A percentile compares a stretch with the other conserved stretches of the same genome.
Conservation (phyloP, 2,329 filamentous ascomycete species). For the Teratosphaeria pseudoeucalypti region DNA sequence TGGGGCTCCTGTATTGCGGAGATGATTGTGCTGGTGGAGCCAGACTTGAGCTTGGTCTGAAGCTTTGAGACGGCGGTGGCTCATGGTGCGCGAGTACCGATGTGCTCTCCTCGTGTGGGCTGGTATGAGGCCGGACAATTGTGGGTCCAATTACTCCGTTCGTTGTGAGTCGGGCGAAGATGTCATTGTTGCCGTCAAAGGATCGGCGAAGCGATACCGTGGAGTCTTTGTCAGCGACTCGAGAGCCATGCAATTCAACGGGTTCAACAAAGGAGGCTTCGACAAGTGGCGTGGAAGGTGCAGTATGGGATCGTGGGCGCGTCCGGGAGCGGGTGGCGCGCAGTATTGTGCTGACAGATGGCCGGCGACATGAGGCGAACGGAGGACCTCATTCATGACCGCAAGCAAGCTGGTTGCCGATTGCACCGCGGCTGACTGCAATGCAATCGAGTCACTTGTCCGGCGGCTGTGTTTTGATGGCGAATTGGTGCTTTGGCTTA, state of each 20-base stretch:
- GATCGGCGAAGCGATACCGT: conserved; percentile 2
- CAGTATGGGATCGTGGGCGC: conserved; percentile 32
- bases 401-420: conserved; percentile 28
- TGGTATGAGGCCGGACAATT: conserved; percentile 13
- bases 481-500: conserved; percentile 7
- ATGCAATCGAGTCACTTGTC: conserved; percentile 14
- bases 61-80: conserved; percentile 2
- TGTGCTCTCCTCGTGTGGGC: conserved; percentile 12
- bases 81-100: not conserved
- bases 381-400: conserved; percentile 34
- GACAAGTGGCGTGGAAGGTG: conserved; percentile 28
- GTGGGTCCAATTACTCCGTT: not conserved
- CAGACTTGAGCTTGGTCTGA: not conserved
- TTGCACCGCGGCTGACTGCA: conserved; percentile 23
- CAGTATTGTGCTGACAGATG: conserved; percentile 20
- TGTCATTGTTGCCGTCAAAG: not conserved
- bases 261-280: conserved; percentile 15
- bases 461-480: conserved; percentile 6
- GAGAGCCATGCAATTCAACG: conserved; percentile 20
- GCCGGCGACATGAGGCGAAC: conserved; percentile 28
- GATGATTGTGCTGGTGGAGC: not conserved
- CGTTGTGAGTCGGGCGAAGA: not conserved
- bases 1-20: not conserved
- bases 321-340: conserved; percentile 27
- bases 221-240: not conserved